Evolutionary conservation across 371 early-diverging fungal genomes (phyloP), one percentile per base, ranked within the genome.

Genomic region (Lichtheimia ramosa): DNA sequence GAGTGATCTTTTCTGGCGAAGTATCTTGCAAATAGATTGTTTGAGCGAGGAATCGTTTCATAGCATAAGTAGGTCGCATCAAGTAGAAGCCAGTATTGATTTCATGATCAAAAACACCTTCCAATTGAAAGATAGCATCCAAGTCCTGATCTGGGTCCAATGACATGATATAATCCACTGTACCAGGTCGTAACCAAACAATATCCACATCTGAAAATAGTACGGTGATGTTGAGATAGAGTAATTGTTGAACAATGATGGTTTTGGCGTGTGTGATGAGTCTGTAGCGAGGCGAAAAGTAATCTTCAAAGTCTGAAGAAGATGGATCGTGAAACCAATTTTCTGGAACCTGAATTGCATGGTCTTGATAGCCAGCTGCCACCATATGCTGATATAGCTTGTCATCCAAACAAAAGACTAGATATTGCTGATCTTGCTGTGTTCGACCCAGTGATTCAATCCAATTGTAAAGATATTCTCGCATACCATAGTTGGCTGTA

Each of bases 191-290:
- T 6, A 71, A 57, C 75, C 75, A 78, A 3, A 78, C 71, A 40
- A 71, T 64, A 56, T 78, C 79, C 2, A 73, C 71, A 54, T 75
- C 73, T 6, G 75, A 65, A 48, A 73, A 78, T 20, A 78, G 58
- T 2, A 75, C 75, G 14, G 64, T 68, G 18, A 73, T 56, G 46
- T 73, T 64, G 15, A 71, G 62, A 48, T 78, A 68, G 1, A 78
- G 51, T 13, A 78, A 43, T 46, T 64, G 71, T 18, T 78, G 75
- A 7, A 78, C 74, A 21, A 78, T 70, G 2, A 73, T 16, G 6
- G 75, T 71, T 42, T 73, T 73, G 12, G 75, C 66, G 40, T 71
- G 57, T 13, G 65, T 60, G 46, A 63, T 63, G 18, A 50, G 40
- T 6, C 51, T 48, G 15, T 53, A 40, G 27, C 25, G 27, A 3